Conservation (phyloP, 306 rosid genomes). For the Quercus suber region DNA sequence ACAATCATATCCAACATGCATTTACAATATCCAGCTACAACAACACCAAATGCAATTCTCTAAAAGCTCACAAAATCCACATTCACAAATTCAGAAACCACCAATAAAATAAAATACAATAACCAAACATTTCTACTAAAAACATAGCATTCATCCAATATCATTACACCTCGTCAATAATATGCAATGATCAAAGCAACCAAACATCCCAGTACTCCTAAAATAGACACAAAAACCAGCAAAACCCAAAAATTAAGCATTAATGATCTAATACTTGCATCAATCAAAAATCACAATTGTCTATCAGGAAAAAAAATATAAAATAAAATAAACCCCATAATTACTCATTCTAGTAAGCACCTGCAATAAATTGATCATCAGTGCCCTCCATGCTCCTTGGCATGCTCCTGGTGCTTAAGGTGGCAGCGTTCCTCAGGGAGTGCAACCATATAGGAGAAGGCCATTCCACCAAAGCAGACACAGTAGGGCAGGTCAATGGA, state of each 20-base stretch:
- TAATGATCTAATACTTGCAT: background rate
- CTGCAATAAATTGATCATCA: slow-evolving; percentile 23
- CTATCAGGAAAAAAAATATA: background rate
- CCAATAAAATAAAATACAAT: too few relatives aligned
- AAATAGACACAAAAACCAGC: background rate
- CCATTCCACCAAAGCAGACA: slow-evolving; percentile 75
- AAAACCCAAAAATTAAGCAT: background rate
- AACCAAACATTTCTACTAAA: too few relatives aligned
- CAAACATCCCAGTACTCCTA: too few relatives aligned
- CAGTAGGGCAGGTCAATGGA: slow-evolving; percentile 56
- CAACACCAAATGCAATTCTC: too few relatives aligned
- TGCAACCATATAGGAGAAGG: slow-evolving; percentile 67
- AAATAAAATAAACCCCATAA: background rate
- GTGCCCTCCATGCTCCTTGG: slow-evolving; percentile 54
- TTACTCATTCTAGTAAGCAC: slow-evolving; percentile 2
- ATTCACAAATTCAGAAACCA: too few relatives aligned
- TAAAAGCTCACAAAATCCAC: too few relatives aligned
- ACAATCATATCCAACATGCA: too few relatives aligned
- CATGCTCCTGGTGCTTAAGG: slow-evolving; percentile 61
- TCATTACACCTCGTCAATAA: too few relatives aligned
- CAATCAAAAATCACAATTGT: background rate
- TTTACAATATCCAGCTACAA: too few relatives aligned
- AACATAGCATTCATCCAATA: too few relatives aligned
- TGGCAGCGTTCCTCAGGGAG: slow-evolving; percentile 89
- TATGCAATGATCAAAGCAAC: too few relatives aligned